Conservation (phyloP, 768 basidiomycete genomes). For the Lactarius hengduanensis region DNA sequence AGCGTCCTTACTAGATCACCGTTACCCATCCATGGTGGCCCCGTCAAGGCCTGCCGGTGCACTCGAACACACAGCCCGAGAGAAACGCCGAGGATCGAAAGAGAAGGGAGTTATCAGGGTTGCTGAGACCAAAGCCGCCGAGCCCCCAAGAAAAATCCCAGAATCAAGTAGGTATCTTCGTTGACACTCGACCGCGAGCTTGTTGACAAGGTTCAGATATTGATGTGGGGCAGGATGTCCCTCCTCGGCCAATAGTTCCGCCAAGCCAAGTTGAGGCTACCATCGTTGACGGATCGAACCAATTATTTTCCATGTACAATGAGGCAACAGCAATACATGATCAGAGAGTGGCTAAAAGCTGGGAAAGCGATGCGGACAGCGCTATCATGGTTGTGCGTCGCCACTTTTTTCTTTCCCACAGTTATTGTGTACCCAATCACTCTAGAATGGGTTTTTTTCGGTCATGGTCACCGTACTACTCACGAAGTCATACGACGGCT, state of each 20-base stretch:
- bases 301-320: neutral
- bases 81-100: no score
- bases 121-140: neutral
- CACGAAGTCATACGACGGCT: neutral
- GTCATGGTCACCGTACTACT: neutral
- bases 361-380: neutral
- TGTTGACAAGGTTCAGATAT: neutral
- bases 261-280: neutral
- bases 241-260: neutral
- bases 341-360: neutral
- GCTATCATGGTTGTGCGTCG: neutral
- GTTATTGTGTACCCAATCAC: neutral
- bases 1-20: neutral
- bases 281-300: neutral
- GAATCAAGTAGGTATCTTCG: neutral
- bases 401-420: neutral
- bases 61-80: no score
- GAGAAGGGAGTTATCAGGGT: no score
- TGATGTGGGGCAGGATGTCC: neutral
- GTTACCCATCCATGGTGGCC: no score
- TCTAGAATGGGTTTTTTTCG: neutral
- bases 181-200: neutral
- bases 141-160: neutral
- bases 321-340: neutral
- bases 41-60: no score